Conservation (phyloP, 257 asterid genomes). For the Penstemon eatonii region DNA sequence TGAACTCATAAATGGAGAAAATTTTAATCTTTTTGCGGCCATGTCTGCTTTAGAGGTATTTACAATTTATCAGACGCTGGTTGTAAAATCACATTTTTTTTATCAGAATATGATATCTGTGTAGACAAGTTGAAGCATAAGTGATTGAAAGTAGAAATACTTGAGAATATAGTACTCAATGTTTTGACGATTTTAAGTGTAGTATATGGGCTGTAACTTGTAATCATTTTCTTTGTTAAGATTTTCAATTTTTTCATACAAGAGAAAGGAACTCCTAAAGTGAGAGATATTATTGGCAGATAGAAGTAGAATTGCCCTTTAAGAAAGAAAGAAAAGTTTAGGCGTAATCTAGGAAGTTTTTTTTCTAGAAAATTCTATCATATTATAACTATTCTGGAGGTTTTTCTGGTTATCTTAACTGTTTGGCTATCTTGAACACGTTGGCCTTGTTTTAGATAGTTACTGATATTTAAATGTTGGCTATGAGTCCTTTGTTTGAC, state of each 20-base stretch:
- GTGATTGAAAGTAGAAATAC: not conserved
- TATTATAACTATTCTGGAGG: not conserved
- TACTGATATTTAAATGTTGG: slow-evolving; percentile 10
- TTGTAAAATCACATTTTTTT: not conserved
- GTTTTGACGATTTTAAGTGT: slow-evolving; percentile 7
- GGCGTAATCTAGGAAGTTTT: slow-evolving; percentile 10
- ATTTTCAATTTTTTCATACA: not conserved
- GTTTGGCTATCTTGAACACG: slow-evolving; percentile 5
- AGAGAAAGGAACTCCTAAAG: not conserved
- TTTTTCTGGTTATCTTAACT: slow-evolving; percentile 1
- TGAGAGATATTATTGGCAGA: slow-evolving; percentile 1
- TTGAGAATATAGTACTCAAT: slow-evolving; percentile 1
- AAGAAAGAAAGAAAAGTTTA: not conserved
- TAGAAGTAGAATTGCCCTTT: not conserved
- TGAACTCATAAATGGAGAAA: slow-evolving; percentile 84
- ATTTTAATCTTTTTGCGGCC: slow-evolving; percentile 94
- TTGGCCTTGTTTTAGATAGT: slow-evolving; percentile 14
- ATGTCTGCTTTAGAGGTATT: slow-evolving; percentile 99
- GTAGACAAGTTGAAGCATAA: slow-evolving; percentile 14
- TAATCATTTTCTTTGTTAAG: slow-evolving; percentile 5
- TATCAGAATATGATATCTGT: slow-evolving; percentile 9
- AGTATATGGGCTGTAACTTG: not conserved
- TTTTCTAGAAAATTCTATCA: not conserved
- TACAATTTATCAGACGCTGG: slow-evolving; percentile 12
- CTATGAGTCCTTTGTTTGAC: slow-evolving; percentile 2